phyloP scores from a whole-genome alignment of 83 land plant genomes.

The Thuja plicata region DNA sequence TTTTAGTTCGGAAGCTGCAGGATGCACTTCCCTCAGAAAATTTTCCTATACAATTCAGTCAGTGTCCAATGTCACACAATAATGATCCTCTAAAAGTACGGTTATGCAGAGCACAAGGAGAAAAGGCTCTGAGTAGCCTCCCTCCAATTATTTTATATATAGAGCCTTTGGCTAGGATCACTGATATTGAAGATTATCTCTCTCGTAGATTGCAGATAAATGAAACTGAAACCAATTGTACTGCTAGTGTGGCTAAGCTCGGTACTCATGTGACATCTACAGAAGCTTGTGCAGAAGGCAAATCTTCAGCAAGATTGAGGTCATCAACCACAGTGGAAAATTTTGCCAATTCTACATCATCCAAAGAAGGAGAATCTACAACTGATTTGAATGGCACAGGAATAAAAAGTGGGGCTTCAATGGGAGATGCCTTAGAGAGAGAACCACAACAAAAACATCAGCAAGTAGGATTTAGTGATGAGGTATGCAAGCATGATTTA shows the following conservation, averaged over 20 bases:
- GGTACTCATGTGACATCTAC: slow-evolving; percentile 40
- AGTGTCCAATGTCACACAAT: slow-evolving; percentile 21
- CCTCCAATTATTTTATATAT: slow-evolving; percentile 36
- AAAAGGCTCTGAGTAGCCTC: slow-evolving; percentile 14
- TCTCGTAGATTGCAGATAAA: slow-evolving; percentile 46
- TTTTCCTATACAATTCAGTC: slow-evolving; percentile 38
- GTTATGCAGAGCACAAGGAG: slow-evolving; percentile 41
- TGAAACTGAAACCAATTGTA: slow-evolving; percentile 27
- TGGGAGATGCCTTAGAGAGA: slow-evolving; percentile 23
- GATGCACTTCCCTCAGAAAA: slow-evolving; percentile 50
- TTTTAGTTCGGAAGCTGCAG: slow-evolving; percentile 48
- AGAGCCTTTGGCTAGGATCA: slow-evolving; percentile 36
- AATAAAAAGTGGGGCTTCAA: slow-evolving; percentile 83
- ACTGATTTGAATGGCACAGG: slow-evolving; percentile 77
- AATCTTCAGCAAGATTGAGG: slow-evolving; percentile 79
- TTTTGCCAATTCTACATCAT: slow-evolving; percentile 35
- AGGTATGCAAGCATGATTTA: slow-evolving; percentile 36
- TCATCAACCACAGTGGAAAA: slow-evolving; percentile 25
- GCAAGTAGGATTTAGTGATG: slow-evolving; percentile 54
- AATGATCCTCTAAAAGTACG: slow-evolving; percentile 36
- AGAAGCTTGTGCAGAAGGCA: slow-evolving; percentile 49
- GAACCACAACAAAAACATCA: slow-evolving; percentile 51
- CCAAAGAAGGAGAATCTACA: slow-evolving; percentile 70
- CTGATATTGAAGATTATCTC: slow-evolving; percentile 47
- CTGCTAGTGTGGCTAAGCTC: slow-evolving; percentile 45